Evolutionary conservation across 2,329 filamentous ascomycete species (phyloP), one percentile per base, ranked within the genome.

Genomic region (Dryadomyces quercivorus): DNA sequence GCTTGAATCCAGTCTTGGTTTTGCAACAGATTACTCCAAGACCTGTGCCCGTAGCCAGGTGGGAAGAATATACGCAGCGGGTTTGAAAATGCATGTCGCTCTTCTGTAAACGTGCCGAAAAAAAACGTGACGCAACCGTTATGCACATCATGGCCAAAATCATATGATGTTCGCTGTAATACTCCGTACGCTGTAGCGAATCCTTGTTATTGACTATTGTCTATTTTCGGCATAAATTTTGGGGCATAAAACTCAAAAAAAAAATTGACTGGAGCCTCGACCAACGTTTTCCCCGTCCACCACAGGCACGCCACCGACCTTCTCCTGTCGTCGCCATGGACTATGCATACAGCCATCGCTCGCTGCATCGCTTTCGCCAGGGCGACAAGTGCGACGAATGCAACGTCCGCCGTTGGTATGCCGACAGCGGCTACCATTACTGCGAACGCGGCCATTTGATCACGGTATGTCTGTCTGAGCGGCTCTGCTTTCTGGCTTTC

Each of bases 391-490:
- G 79, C 60, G 73, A 78, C 40, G 75, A 80, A 62, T 95, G 89
- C 65, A 84, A 85, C 57, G 85, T 86, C 52, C 77, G 76, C 45
- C 78, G 78, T 58, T 89, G 85, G 70, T 86, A 88, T 64, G 72
- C 84, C 36, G 82, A 90, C 60, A 86, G 86, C 67, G 88, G 88
- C 3, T 78, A 84, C 56, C 81, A 84, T 58, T 94, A 88, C 66
- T 95, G 89, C 68, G 76, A 84, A 59, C 84, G 87, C 60, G 88
- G 88, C 36, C 89, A 94, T 71, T 81, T 84, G 61, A 83, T 91
- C 61, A 82, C 88, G 70, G 86, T 88, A 70, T 22, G 51, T 55
- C 47, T n/a, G n/a, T n/a, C n/a, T n/a, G n/a, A n/a, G n/a, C n/a
- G n/a, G n/a, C n/a, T n/a, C n/a, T n/a, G n/a, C n/a, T n/a, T n/a